Conservation (phyloP, 805 yeast genomes). For the Naumovozyma castellii region DNA sequence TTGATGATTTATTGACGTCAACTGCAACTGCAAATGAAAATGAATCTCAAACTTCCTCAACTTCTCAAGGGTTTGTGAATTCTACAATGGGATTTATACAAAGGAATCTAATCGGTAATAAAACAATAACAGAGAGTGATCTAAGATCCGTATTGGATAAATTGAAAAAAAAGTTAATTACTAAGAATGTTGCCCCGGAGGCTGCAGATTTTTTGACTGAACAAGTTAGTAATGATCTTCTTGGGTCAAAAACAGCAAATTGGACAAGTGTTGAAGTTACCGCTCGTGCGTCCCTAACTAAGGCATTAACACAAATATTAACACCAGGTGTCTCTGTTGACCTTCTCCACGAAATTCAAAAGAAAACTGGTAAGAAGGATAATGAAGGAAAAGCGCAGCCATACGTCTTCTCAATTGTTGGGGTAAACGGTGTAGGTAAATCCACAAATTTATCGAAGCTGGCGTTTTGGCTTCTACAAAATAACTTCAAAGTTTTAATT, state of each 20-base stretch:
- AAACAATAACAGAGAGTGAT: slow-evolving; percentile 53
- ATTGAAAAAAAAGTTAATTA: slow-evolving; percentile 65
- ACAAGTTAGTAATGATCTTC: slow-evolving; percentile 57
- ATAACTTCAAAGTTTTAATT: slow-evolving; percentile 73
- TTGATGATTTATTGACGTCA: slow-evolving; percentile 33
- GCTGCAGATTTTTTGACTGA: slow-evolving; percentile 67
- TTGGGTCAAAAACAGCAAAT: slow-evolving; percentile 61
- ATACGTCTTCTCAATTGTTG: slow-evolving; percentile 93
- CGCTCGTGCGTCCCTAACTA: slow-evolving; percentile 54
- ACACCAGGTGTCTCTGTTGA: slow-evolving; percentile 91
- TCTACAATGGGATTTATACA: slow-evolving; percentile 46
- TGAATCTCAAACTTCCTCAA: no score
- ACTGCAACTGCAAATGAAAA: slow-evolving; percentile 31
- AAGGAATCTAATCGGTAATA: slow-evolving; percentile 57
- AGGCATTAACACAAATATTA: slow-evolving; percentile 59
- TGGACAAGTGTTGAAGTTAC: slow-evolving; percentile 70
- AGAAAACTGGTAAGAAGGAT: slow-evolving; percentile 21
- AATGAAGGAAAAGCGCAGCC: slow-evolving; percentile 40
- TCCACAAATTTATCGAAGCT: slow-evolving; percentile 90
- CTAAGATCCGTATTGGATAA: slow-evolving; percentile 54
- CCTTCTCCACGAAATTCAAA: slow-evolving; percentile 69
- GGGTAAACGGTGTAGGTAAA: slow-evolving; percentile 97
- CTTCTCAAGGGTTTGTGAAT: slow-evolving; percentile 6
- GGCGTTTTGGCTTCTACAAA: slow-evolving; percentile 92
- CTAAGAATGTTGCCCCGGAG: slow-evolving; percentile 85